Conservation (phyloP, 2,329 filamentous ascomycete genomes). For the Scytalidium lignicola region DNA sequence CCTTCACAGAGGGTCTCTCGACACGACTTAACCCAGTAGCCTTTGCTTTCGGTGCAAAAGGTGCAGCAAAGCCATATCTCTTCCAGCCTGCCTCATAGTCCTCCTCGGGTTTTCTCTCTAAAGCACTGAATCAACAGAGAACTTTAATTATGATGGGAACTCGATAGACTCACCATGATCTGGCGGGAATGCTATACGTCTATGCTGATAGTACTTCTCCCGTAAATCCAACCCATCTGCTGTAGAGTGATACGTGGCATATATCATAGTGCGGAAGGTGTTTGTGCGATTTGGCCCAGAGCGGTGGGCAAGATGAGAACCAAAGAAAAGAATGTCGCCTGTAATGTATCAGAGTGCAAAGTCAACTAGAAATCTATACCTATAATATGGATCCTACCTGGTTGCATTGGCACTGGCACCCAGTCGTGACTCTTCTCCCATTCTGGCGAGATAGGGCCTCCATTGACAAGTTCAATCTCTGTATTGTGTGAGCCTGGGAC, state of each 20-base stretch:
- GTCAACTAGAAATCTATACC: not conserved
- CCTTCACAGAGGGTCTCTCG: not conserved
- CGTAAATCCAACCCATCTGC: slow-evolving; percentile 13
- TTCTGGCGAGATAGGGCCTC: slow-evolving; percentile 21
- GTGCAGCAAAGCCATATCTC: slow-evolving; percentile 21
- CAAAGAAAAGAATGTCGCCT: slow-evolving; percentile 27
- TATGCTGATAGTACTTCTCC: slow-evolving; percentile 22
- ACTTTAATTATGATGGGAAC: not conserved
- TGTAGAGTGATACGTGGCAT: slow-evolving; percentile 23
- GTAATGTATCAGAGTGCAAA: not conserved
- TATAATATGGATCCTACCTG: slow-evolving; percentile 1
- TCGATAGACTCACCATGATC: slow-evolving; percentile 19
- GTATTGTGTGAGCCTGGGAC: slow-evolving; percentile 27
- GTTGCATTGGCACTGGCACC: slow-evolving; percentile 21
- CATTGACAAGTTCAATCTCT: slow-evolving; percentile 21
- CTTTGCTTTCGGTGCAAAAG: slow-evolving; percentile 11
- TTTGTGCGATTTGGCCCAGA: slow-evolving; percentile 21
- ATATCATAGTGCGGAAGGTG: slow-evolving; percentile 20
- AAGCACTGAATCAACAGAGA: not conserved
- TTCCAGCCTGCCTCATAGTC: slow-evolving; percentile 19
- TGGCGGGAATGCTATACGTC: slow-evolving; percentile 20
- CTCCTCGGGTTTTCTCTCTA: slow-evolving; percentile 19
- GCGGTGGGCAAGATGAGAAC: slow-evolving; percentile 26
- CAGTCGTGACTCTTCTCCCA: slow-evolving; percentile 26
- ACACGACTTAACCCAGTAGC: not conserved